Conservation (phyloP, 805 yeast genomes). For the Metschnikowia rubicola region DNA sequence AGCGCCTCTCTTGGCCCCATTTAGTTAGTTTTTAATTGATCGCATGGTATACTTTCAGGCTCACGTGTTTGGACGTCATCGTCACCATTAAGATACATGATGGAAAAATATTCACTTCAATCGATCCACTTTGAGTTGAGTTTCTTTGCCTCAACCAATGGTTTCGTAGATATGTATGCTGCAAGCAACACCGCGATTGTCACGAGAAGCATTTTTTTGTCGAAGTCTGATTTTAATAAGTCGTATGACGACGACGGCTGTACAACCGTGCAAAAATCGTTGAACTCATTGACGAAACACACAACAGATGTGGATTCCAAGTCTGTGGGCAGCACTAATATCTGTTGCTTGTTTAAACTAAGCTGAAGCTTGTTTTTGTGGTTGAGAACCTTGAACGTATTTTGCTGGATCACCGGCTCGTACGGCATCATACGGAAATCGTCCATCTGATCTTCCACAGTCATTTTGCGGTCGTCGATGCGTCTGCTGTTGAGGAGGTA, state of each 20-base stretch:
- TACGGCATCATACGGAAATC: constrained; percentile 64
- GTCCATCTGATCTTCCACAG: constrained; percentile 45
- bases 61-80: too few species aligned
- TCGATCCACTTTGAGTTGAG: constrained; percentile 54
- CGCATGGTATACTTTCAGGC: background rate
- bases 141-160: constrained; percentile 53
- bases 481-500: constrained; percentile 65
- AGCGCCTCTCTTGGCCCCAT: constrained; percentile 6
- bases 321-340: constrained; percentile 47
- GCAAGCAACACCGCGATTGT: constrained; percentile 55
- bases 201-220: constrained; percentile 54
- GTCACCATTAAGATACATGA: background rate
- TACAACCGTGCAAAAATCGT: constrained; percentile 71
- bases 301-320: constrained; percentile 80
- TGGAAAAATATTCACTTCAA: background rate
- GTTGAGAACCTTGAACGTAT: constrained; percentile 30
- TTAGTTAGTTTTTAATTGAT: background rate
- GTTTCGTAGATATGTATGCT: constrained; percentile 48
- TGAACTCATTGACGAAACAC: constrained; percentile 56
- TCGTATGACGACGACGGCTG: constrained; percentile 87
- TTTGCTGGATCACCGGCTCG: constrained; percentile 51
- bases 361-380: constrained; percentile 33
- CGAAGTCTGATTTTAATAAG: constrained; percentile 62
- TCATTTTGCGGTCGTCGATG: constrained; percentile 51
- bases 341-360: constrained; percentile 9